A percentile compares a stretch with the other conserved stretches of the same genome.
Conservation (phyloP, 306 rosid genomes). For the Prunus dulcis region DNA sequence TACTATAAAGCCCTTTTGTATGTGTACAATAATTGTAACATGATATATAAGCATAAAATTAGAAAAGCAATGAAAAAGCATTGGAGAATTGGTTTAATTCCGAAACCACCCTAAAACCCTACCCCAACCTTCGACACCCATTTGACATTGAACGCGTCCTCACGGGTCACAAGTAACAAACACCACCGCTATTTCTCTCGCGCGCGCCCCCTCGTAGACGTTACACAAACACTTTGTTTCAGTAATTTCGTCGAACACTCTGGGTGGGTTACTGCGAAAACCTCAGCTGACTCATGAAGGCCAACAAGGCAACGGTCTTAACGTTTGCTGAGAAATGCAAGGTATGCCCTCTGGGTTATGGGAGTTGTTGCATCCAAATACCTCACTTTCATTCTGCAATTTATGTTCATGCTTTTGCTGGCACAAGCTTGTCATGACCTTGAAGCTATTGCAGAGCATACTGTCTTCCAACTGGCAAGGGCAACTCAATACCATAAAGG, state of each 20-base stretch:
- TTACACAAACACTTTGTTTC: background rate
- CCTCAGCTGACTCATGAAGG: conserved; percentile 37
- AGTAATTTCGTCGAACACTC: conserved; percentile 42
- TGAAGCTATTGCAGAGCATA: conserved; percentile 47
- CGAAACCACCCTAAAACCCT: background rate
- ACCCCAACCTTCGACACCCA: background rate
- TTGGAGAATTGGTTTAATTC: background rate
- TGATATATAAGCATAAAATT: background rate
- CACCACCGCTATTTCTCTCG: background rate
- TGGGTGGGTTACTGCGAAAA: conserved; percentile 28
- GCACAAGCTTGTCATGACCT: background rate
- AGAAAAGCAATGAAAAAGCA: background rate
- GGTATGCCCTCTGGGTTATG: conserved; percentile 28
- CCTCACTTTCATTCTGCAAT: background rate
- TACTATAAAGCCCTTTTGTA: too few species aligned
- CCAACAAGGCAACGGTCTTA: conserved; percentile 47
- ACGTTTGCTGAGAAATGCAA: conserved; percentile 82
- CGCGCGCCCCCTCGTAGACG: background rate
- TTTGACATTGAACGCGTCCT: background rate
- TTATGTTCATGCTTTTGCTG: background rate
- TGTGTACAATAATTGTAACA: background rate
- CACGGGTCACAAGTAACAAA: background rate
- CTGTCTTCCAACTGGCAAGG: conserved; percentile 88
- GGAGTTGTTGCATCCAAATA: background rate
- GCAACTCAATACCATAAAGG: conserved; percentile 74